Evolutionary conservation across 2,329 filamentous ascomycete species (phyloP), one percentile per base, ranked within the genome.

Genomic region (Botryosphaeria dothidea): DNA sequence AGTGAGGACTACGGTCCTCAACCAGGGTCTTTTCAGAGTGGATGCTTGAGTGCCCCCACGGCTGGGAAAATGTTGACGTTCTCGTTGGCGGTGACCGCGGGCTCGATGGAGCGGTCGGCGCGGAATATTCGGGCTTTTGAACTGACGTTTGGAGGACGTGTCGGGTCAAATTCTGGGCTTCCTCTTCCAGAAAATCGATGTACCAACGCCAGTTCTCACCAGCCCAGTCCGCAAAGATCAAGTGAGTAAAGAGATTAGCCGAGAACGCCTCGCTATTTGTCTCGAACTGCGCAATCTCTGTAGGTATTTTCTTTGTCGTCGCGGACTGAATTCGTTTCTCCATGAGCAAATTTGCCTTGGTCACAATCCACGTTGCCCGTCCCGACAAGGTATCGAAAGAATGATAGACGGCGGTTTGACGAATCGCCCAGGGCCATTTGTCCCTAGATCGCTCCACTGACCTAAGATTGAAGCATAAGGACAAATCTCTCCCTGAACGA

Each of bases 181-280:
- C 15, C 4, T 74, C 62, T 64, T 81, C 78, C 0, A 81, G 67
- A 45, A 70, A 70, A 27, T 76, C 77, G 9, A 81, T 72, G 66
- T 79, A 82, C 75, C 77, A 79, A 2, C 78, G 73, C 80, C 80
- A 82, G 21, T 80, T 73, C 61, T 81, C 79, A 3, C 67, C 69
- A 2, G 77, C 72, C 79, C 79, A 81, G 15, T 51, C 45, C 7
- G 71, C 74, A 5, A 77, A 46, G 1, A 80, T 52, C 2, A 78
- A 64, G 66, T 81, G 79, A 1, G 69, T 72, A 15, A 65, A 57
- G 1, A 81, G 69, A 8, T 73, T 62, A 7, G 73, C 62, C 21
- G 66, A 29, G 38, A 74, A 70, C 21, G 68, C 65, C 21, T 57
- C 46, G 3, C 49, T 65, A 4, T 58, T 58, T 17, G 67, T 58